Percentiles rank a stretch among this genome's conserved stretches.
Evolutionary conservation across 2,329 filamentous ascomycete genomes (phyloP).

Genomic region (Tricladium varicosporioides): DNA sequence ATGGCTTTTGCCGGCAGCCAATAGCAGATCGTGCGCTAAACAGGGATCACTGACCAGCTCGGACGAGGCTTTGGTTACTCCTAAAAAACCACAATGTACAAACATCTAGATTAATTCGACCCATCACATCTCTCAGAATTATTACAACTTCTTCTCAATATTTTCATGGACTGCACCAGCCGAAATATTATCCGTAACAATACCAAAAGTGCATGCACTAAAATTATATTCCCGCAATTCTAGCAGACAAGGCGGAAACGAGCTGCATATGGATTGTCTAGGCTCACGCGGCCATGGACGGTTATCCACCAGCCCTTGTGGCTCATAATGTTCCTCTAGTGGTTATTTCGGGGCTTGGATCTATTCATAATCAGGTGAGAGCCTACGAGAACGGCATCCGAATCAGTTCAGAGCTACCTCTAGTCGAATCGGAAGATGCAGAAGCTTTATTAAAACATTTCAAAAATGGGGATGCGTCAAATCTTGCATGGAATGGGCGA

Average conservation of each 20-base stretch:
- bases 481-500: conserved; percentile 65
- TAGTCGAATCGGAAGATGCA: conserved; percentile 63
- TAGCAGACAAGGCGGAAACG: neutral
- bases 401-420: conserved; percentile 69
- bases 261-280: conserved; percentile 29
- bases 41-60: too few species aligned
- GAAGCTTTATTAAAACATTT: conserved; percentile 66
- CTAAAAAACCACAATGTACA: too few species aligned
- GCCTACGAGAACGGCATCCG: conserved; percentile 44
- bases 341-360: conserved; percentile 72
- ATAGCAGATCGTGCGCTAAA: too few species aligned
- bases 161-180: too few species aligned
- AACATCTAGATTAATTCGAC: too few species aligned
- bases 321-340: conserved; percentile 85
- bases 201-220: too few species aligned
- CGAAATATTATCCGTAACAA: too few species aligned
- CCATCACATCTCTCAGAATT: too few species aligned
- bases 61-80: too few species aligned
- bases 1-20: too few species aligned
- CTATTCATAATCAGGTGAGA: conserved; percentile 38
- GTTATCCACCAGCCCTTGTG: conserved; percentile 75
- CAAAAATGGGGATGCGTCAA: conserved; percentile 60
- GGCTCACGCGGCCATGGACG: conserved; percentile 60
- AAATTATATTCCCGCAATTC: too few species aligned
- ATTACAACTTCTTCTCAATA: too few species aligned